Conservation (phyloP, 2,329 filamentous ascomycete genomes). For the Cryphonectria naterciae region DNA sequence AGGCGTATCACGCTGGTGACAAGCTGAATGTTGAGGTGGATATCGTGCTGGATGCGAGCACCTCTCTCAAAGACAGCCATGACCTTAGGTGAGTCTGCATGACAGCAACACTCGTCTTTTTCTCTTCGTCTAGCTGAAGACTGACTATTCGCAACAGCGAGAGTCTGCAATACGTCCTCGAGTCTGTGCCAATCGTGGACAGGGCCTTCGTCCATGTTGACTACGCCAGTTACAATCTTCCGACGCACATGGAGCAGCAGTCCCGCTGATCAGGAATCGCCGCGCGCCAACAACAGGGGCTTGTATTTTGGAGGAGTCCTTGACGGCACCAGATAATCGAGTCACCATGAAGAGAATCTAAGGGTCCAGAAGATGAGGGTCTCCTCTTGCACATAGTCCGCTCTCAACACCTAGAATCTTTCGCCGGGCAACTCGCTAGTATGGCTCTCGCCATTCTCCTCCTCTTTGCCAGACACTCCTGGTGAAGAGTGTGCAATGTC, state of each 20-base stretch:
- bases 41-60: slow-evolving; percentile 78
- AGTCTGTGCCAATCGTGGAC: slow-evolving; percentile 80
- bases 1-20: slow-evolving; percentile 84
- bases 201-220: slow-evolving; percentile 71
- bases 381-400: background rate
- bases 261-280: slow-evolving; percentile 22
- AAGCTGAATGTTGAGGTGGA: slow-evolving; percentile 83
- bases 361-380: background rate
- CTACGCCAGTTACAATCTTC: slow-evolving; percentile 65
- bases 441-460: background rate
- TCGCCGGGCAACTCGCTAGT: too few species aligned
- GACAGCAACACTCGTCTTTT: background rate
- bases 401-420: background rate
- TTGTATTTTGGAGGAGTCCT: slow-evolving; percentile 4
- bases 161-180: slow-evolving; percentile 80
- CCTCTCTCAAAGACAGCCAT: slow-evolving; percentile 77
- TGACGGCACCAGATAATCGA: slow-evolving; percentile 6
- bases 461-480: background rate
- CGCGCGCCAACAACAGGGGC: background rate
- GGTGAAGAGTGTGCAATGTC: background rate
- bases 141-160: slow-evolving; percentile 49
- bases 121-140: slow-evolving; percentile 5
- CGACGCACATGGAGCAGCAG: slow-evolving; percentile 60
- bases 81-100: slow-evolving; percentile 60
- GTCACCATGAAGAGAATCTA: background rate